Evolutionary conservation across 192 early-diverging fungal genomes (phyloP), one percentile per base, ranked within the genome.

Genomic region (Phycomyces nitens): DNA sequence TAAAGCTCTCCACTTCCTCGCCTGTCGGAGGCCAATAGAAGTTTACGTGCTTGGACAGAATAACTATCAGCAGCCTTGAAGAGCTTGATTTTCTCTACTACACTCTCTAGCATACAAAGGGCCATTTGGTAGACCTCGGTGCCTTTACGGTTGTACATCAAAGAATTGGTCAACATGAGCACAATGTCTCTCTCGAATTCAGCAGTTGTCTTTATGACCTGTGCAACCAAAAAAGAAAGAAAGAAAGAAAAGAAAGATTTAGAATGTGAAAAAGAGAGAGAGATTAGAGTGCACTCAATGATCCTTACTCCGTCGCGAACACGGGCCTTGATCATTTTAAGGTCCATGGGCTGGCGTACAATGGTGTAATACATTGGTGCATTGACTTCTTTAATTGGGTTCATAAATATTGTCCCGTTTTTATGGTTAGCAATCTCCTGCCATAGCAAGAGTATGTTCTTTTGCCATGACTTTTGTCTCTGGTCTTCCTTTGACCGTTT

Each of bases 161-260:
- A 68, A 12, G 92, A 86, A 68, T 98, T 98, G 66, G 86, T 82
- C 21, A 94, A 80, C 88, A 95, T 93, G 23, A 91, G 80, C 66
- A 98, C 73, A 7, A 96, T 70, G 62, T 96, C 95, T n/a, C 92
- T 82, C 68, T 98, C 90, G 63, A 98, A 94, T 71, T 94, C 87
- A 40, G 84, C 78, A 0, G 94, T 94, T n/a, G 89, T 90, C 8
- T 77, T 80, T 14, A 92, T 92, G 47, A 82, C 78, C 86, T 90
- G 75, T 52, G 43, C 42, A 53, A 69, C n/a, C 20, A n/a, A 49
- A 55, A 50, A n/a, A n/a, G n/a, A n/a, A n/a, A n/a, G n/a, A n/a
- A n/a, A n/a, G n/a, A n/a, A n/a, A n/a, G n/a, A n/a, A n/a, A n/a
- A 20, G 44, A 20, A 47, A 40, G 55, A 61, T 14, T 23, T 56